phyloP scores from a whole-genome alignment of 2,329 filamentous ascomycete species.

The Trichoderma koningii region DNA sequence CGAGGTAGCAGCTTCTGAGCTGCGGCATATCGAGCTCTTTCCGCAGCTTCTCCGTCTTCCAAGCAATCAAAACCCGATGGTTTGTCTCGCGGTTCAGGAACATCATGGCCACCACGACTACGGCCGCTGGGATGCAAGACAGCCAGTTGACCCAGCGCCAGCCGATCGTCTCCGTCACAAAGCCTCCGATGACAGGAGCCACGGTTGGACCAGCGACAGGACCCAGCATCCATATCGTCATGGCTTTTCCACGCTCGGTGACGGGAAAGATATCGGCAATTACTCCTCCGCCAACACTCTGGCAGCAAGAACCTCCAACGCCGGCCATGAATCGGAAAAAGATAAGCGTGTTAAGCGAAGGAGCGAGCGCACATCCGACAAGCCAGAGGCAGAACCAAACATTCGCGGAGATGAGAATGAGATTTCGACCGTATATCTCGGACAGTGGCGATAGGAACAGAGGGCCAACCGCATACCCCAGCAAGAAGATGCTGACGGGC shows the following conservation, averaged over 20 bases:
- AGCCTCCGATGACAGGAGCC: slow-evolving; percentile 54
- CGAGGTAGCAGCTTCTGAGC: slow-evolving; percentile 4
- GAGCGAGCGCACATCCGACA: slow-evolving; percentile 64
- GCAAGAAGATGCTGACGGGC: slow-evolving; percentile 18
- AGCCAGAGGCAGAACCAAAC: slow-evolving; percentile 63
- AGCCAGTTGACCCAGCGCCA: slow-evolving; percentile 55
- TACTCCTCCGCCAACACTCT: slow-evolving; percentile 58
- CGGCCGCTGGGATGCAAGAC: slow-evolving; percentile 33
- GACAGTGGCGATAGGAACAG: slow-evolving; percentile 59
- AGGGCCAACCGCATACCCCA: slow-evolving; percentile 45
- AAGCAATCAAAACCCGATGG: slow-evolving; percentile 5
- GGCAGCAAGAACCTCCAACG: slow-evolving; percentile 56
- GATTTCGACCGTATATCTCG: slow-evolving; percentile 65
- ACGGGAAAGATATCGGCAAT: slow-evolving; percentile 56
- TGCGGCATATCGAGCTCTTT: slow-evolving; percentile 4
- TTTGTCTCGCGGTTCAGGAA: slow-evolving; percentile 16
- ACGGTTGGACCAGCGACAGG: slow-evolving; percentile 59
- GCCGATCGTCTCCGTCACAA: slow-evolving; percentile 51
- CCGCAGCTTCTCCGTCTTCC: slow-evolving; percentile 9
- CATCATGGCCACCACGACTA: slow-evolving; percentile 14
- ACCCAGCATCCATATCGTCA: slow-evolving; percentile 56
- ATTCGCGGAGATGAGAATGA: slow-evolving; percentile 59
- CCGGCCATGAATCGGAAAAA: slow-evolving; percentile 62
- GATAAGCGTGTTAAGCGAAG: slow-evolving; percentile 55
- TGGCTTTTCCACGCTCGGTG: slow-evolving; percentile 50